Base-by-base conservation (phyloP, 805 yeast species). In the Candida stauntonica region DNA sequence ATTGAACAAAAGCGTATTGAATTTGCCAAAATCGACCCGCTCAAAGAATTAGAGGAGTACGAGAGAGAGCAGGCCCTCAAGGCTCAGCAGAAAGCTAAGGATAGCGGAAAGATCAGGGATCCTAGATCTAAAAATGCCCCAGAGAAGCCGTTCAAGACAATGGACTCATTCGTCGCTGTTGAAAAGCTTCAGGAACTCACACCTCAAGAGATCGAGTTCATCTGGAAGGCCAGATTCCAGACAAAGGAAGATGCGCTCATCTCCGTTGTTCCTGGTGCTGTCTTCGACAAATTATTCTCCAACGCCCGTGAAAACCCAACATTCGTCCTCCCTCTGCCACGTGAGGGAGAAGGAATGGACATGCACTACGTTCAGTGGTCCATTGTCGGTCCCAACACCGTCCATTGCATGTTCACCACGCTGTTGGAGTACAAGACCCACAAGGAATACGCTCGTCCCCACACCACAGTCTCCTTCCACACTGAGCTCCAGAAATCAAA, bases 291-390 rank as follows among this genome's bases (percentile, higher is more conserved):
- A 29, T 69, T 93, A 55, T 70, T 73, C 50, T 62, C 68, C 28
- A 75, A 73, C 43, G 95, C 96, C 1, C 76, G 79, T 54, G 68
- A 67, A 44, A 77, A 82, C 56, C 96, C 96, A 17, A 72, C 77
- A 24, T 93, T 93, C 62, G 81, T 93, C n/a, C 69, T 93, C 17
- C 99, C 99, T 1, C 64, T 93, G 39, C 96, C 97, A 5, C 77
- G 81, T 50, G 77, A 67, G 7, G 50, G 47, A 2, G 61, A 55
- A 6, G 80, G 79, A 42, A 64, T 68, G 54, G 99, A 93, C 63
- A 72, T 93, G 64, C 97, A 93, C 57, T 87, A 83, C 58, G 77
- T 89, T 17, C 98, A 93, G 64, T 93, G 99, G 99, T 71, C 78
- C 15, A 86, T 87, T 58, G 89, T 83, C 12, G 95, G 91, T 1